phyloP scores from a whole-genome alignment of 2,329 filamentous ascomycete genomes.

The Dactylellina drechsleri region DNA sequence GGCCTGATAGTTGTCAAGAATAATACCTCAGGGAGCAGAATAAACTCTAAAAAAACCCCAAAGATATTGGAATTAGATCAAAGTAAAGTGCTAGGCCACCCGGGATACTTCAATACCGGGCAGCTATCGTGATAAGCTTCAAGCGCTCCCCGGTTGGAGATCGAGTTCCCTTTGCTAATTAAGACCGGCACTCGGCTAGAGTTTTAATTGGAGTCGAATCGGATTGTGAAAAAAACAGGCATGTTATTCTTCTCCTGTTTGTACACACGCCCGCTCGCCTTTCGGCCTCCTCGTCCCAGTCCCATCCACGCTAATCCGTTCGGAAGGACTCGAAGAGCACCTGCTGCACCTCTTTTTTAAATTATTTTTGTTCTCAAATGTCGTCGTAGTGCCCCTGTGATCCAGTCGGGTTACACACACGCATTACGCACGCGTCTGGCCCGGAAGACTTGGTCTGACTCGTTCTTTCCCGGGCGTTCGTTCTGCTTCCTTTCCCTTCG shows the following conservation, averaged over 20 bases:
- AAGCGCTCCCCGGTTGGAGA: too few species aligned
- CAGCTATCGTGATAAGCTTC: too few species aligned
- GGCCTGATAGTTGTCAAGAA: neutral
- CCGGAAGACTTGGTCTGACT: neutral
- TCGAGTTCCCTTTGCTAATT: too few species aligned
- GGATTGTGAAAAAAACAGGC: too few species aligned
- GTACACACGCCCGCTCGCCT: too few species aligned
- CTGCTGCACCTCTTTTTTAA: constrained; percentile 38
- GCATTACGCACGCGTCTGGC: neutral
- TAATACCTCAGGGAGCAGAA: too few species aligned
- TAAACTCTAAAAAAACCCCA: too few species aligned
- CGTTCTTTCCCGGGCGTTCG: constrained; percentile 9
- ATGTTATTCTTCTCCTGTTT: too few species aligned
- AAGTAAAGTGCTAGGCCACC: neutral
- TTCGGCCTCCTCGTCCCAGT: constrained; percentile 11
- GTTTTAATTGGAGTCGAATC: too few species aligned
- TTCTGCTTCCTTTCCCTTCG: neutral
- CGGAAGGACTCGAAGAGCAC: constrained; percentile 41
- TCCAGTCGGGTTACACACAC: constrained; percentile 39
- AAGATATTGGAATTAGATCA: neutral
- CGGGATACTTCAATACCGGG: too few species aligned
- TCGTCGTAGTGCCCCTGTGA: constrained; percentile 12
- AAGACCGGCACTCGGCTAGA: too few species aligned
- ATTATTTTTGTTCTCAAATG: neutral
- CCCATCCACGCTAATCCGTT: constrained; percentile 53